A percentile compares a stretch with the other conserved stretches of the same genome.
Conservation (phyloP, 2,329 filamentous ascomycete genomes). For the Nectriaceae sp. region DNA sequence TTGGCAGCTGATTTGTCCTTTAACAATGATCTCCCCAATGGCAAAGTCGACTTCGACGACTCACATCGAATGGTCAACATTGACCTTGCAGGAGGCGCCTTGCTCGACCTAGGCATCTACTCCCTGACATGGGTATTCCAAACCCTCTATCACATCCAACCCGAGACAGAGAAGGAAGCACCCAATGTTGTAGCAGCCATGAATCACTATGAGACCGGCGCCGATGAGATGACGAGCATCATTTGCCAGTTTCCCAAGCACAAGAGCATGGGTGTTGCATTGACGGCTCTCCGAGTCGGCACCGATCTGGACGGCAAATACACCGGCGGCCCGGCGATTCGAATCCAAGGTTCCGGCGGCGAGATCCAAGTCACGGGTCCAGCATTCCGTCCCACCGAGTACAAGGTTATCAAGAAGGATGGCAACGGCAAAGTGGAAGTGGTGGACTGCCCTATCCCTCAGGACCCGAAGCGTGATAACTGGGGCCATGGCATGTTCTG, state of each 20-base stretch:
- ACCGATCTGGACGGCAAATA: conserved; percentile 63
- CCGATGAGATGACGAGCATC: conserved; percentile 78
- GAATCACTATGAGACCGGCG: conserved; percentile 72
- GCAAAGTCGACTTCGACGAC: conserved; percentile 57
- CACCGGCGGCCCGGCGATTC: conserved; percentile 65
- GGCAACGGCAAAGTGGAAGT: conserved; percentile 49
- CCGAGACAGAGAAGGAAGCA: conserved; percentile 64
- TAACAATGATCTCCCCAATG: conserved; percentile 58
- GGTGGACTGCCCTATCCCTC: conserved; percentile 55
- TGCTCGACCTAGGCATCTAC: conserved; percentile 88
- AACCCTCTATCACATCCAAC: conserved; percentile 79
- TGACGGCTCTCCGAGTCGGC: conserved; percentile 63
- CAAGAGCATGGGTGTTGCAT: conserved; percentile 71
- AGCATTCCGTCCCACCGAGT: conserved; percentile 68
- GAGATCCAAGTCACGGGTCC: conserved; percentile 80
- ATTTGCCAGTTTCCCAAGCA: conserved; percentile 72
- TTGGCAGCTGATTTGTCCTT: conserved; percentile 60
- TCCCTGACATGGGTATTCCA: conserved; percentile 90
- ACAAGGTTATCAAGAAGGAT: conserved; percentile 61
- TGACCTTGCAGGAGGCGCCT: conserved; percentile 78
- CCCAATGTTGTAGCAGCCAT: conserved; percentile 71
- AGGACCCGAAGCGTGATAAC: conserved; percentile 45
- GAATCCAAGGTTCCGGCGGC: conserved; percentile 78
- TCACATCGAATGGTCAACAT: conserved; percentile 78
- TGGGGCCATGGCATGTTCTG: conserved; percentile 85